Conservation (phyloP, 2,329 filamentous ascomycete species). For the Arthrinium phaeospermum region DNA sequence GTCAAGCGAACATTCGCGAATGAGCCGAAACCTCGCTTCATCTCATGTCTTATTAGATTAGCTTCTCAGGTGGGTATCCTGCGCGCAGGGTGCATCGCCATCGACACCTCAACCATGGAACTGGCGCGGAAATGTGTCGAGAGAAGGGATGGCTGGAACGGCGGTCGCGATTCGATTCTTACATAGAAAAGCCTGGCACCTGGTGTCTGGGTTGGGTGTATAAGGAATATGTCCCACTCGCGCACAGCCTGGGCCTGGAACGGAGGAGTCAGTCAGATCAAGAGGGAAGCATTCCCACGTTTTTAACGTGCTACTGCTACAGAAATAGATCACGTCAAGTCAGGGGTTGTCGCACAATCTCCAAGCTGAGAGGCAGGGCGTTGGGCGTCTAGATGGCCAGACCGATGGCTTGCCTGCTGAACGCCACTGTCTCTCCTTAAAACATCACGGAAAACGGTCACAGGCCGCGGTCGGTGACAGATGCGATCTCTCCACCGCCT, state of each 20-base stretch:
- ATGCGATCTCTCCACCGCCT: not conserved
- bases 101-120: not conserved
- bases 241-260: not conserved
- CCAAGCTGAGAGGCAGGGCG: not conserved
- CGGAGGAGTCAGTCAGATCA: not conserved
- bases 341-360: constrained; percentile 11
- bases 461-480: not conserved
- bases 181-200: not conserved
- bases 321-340: not conserved
- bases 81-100: not conserved
- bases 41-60: not conserved
- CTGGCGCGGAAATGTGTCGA: not conserved
- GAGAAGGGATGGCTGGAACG: not conserved
- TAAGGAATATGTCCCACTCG: not conserved
- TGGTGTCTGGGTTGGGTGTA: not conserved
- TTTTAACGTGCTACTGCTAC: constrained; percentile 7
- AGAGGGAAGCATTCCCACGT: not conserved
- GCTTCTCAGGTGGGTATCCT: constrained; percentile 1
- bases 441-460: not conserved
- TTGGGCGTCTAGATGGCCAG: not conserved
- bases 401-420: constrained; percentile 8
- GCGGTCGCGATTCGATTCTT: not conserved
- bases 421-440: constrained; percentile 13
- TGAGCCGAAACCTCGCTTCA: constrained; percentile 5
- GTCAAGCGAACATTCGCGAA: not conserved